Percentiles rank a stretch among this genome's conserved stretches.
Evolutionary conservation across 164 flowering plant species (phyloP).

Genomic region (Saururus chinensis): DNA sequence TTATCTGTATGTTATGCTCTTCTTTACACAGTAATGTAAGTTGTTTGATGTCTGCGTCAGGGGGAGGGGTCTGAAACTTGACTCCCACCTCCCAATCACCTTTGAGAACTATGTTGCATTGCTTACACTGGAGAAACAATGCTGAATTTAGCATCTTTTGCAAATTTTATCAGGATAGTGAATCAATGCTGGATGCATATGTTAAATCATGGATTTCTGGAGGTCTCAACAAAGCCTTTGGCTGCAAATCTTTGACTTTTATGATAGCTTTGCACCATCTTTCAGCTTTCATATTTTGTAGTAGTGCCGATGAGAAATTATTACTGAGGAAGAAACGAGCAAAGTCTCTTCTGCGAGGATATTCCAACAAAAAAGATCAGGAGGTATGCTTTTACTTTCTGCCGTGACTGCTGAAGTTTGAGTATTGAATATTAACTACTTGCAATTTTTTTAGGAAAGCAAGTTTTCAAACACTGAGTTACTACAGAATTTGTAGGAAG

Average conservation of each 20-base stretch:
- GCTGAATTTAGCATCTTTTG: too few relatives aligned
- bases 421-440: too few relatives aligned
- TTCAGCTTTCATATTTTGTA: constrained; percentile 48
- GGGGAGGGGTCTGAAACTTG: too few relatives aligned
- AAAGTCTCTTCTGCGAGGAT: constrained; percentile 71
- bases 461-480: too few relatives aligned
- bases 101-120: too few relatives aligned
- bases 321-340: constrained; percentile 41
- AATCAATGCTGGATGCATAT: constrained; percentile 70
- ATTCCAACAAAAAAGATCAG: constrained; percentile 44
- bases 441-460: too few relatives aligned
- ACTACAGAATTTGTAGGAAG: too few relatives aligned
- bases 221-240: constrained; percentile 71
- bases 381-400: constrained; percentile 40
- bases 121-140: too few relatives aligned
- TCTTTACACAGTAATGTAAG: too few relatives aligned
- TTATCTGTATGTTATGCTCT: too few relatives aligned
- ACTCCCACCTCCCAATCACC: too few relatives aligned
- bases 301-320: constrained; percentile 18
- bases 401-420: not conserved
- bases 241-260: constrained; percentile 47
- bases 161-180: constrained; percentile 44
- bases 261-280: constrained; percentile 71
- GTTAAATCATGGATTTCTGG: constrained; percentile 85
- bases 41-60: too few relatives aligned